Conservation (phyloP, 2,329 filamentous ascomycete species). For the Laburnicola sp. region DNA sequence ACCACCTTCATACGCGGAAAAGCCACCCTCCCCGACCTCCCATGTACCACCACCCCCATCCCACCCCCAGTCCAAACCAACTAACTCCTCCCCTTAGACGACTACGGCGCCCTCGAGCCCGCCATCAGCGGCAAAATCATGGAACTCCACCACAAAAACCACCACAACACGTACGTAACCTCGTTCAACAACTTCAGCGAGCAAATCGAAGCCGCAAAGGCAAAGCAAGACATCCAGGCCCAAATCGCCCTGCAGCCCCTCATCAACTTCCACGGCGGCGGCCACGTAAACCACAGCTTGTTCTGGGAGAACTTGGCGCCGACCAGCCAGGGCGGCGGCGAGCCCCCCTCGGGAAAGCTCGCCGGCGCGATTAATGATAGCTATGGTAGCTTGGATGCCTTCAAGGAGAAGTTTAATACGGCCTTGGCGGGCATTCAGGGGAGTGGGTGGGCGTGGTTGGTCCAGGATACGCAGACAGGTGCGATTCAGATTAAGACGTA, state of each 20-base stretch:
- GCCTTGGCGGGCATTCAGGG: conserved; percentile 68
- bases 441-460: conserved; percentile 66
- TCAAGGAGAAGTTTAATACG: conserved; percentile 67
- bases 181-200: conserved; percentile 80
- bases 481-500: conserved; percentile 68
- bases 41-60: conserved; percentile 58
- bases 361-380: conserved; percentile 61
- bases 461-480: conserved; percentile 64
- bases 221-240: conserved; percentile 57
- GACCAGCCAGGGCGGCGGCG: conserved; percentile 66
- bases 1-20: conserved; percentile 82
- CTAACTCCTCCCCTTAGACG: conserved; percentile 61
- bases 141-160: conserved; percentile 92
- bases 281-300: conserved; percentile 68
- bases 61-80: neutral
- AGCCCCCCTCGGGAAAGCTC: conserved; percentile 62
- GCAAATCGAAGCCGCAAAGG: conserved; percentile 64
- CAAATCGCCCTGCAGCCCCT: conserved; percentile 60
- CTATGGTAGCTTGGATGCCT: conserved; percentile 61
- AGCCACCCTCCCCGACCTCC: conserved; percentile 87
- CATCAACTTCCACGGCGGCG: conserved; percentile 69
- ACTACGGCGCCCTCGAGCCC: conserved; percentile 92
- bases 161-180: conserved; percentile 93
- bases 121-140: conserved; percentile 87
- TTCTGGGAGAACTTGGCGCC: conserved; percentile 74